Evolutionary conservation across 495 filamentous ascomycete species (phyloP).

Genomic region (Aspergillus asperescens): DNA sequence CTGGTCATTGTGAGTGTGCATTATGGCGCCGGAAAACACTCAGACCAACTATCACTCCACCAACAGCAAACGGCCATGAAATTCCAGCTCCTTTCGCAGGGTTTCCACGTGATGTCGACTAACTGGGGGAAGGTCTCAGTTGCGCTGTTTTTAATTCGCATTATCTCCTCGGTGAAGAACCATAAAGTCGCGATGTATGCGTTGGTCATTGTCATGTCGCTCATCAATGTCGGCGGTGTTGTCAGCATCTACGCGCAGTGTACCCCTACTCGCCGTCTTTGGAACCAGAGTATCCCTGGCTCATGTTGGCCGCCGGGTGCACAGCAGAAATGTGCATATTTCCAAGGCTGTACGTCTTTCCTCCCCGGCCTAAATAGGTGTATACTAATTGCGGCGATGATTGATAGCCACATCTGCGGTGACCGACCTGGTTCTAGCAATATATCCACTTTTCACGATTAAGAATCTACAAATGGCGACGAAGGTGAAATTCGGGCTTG

Average conservation of each 20-base stretch:
- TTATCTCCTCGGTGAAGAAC: slow-evolving; percentile 9
- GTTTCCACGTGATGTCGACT: slow-evolving; percentile 15
- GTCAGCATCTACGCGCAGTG: slow-evolving; percentile 15
- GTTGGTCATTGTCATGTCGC: background rate
- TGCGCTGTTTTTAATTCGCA: slow-evolving; percentile 12
- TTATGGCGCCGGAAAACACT: slow-evolving; percentile 11
- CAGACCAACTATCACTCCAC: background rate
- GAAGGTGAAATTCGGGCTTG: slow-evolving; percentile 10
- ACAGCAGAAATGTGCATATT: slow-evolving; percentile 13
- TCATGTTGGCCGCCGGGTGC: slow-evolving; percentile 7
- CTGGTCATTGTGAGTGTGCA: slow-evolving; percentile 3
- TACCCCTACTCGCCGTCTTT: slow-evolving; percentile 3
- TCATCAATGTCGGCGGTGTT: slow-evolving; percentile 7
- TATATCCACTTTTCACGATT: slow-evolving; percentile 15
- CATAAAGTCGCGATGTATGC: slow-evolving; percentile 7
- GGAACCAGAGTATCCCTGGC: slow-evolving; percentile 2
- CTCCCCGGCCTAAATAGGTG: no score
- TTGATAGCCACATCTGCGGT: slow-evolving; percentile 6
- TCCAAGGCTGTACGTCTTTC: slow-evolving; percentile 8
- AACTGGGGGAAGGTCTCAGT: slow-evolving; percentile 17
- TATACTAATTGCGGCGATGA: background rate
- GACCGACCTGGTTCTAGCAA: slow-evolving; percentile 9
- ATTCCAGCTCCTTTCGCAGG: slow-evolving; percentile 11
- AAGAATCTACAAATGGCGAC: slow-evolving; percentile 7
- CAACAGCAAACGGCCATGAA: background rate